Evolutionary conservation across 2,329 filamentous ascomycete genomes (phyloP), one percentile per base, ranked within the genome.

Genomic region (Gaeumannomyces tritici): DNA sequence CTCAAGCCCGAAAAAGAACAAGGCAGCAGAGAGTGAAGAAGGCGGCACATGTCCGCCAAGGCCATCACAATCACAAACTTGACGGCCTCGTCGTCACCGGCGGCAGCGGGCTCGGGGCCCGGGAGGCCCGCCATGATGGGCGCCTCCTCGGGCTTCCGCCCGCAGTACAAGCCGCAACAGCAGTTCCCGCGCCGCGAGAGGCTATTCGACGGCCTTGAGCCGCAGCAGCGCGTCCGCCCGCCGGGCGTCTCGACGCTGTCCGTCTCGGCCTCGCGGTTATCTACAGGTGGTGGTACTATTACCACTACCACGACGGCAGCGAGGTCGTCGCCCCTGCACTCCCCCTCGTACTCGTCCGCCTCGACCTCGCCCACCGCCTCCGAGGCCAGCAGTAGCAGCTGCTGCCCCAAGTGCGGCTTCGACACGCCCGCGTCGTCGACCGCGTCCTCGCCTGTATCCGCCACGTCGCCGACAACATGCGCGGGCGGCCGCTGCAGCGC

Each of bases 401-500:
- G 64, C 59, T 67, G 66, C 42, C 65, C 65, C 6, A 63, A 64
- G 29, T 67, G 66, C 60, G 66, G 66, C 63, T 62, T 62, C 24
- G 55, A 51, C 18, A 42, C 54, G n/a, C 51, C 57, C 47, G 28
- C 57, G 8, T 59, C 61, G 6, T 59, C 61, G 13, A 31, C 61
- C 35, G 57, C 61, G 4, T 58, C 75, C 0, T 47, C 54, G 26
- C 31, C 11, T 3, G 27, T 26, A 26, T 31, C 31, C 8, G 31
- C 31, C 31, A 33, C 31, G 31, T 11, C 31, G 31, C 31, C 31
- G 31, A 9, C 31, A 11, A 2, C 31, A 11, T 33, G 31, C 31
- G 55, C 18, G 2, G 26, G 27, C 54, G 47, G 31, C 54, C 61
- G 62, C 15, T 51, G 21, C 21, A 24, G 24, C 15, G 60, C 51